Evolutionary conservation across 805 yeast species (phyloP).

Genomic region (Saccharomycopsis lassenensis): DNA sequence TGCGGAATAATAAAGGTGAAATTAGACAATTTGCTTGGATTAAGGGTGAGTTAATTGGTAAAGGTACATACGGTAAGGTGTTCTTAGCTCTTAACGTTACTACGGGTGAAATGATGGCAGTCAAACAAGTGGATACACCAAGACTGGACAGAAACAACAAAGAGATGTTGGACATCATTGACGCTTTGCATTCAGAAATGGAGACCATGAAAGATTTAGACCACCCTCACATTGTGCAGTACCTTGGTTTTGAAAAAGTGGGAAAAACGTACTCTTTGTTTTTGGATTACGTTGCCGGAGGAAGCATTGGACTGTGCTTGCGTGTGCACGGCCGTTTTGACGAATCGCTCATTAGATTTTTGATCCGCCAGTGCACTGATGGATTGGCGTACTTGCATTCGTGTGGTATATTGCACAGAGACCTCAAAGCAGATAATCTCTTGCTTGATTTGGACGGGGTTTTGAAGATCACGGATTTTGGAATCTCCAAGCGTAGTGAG

Average conservation of each 20-base stretch:
- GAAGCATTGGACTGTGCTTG: constrained; percentile 82
- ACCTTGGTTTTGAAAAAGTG: constrained; percentile 79
- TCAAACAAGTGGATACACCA: constrained; percentile 80
- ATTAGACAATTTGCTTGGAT: constrained; percentile 93
- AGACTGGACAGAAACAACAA: constrained; percentile 30
- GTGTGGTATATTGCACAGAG: constrained; percentile 83
- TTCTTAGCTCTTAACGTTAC: constrained; percentile 87
- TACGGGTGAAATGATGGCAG: constrained; percentile 98
- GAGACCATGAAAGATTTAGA: constrained; percentile 89
- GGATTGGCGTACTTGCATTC: constrained; percentile 86
- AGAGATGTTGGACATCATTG: constrained; percentile 51
- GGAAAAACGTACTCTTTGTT: constrained; percentile 73
- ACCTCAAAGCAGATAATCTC: constrained; percentile 87
- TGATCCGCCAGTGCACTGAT: constrained; percentile 68
- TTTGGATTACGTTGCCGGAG: constrained; percentile 95
- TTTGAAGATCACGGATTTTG: constrained; percentile 93
- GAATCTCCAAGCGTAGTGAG: constrained; percentile 77
- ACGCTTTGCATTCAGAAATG: constrained; percentile 81
- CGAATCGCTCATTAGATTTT: constrained; percentile 57
- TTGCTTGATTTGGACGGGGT: constrained; percentile 84
- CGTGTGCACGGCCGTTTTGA: constrained; percentile 78
- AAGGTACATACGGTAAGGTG: constrained; percentile 94
- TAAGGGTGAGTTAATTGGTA: constrained; percentile 91
- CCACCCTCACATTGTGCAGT: constrained; percentile 90
- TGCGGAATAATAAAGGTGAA: constrained; percentile 55